A percentile compares a stretch with the other conserved stretches of the same genome.
Conservation (phyloP, 169 alveolate genomes). For the Perkinsus olseni region DNA sequence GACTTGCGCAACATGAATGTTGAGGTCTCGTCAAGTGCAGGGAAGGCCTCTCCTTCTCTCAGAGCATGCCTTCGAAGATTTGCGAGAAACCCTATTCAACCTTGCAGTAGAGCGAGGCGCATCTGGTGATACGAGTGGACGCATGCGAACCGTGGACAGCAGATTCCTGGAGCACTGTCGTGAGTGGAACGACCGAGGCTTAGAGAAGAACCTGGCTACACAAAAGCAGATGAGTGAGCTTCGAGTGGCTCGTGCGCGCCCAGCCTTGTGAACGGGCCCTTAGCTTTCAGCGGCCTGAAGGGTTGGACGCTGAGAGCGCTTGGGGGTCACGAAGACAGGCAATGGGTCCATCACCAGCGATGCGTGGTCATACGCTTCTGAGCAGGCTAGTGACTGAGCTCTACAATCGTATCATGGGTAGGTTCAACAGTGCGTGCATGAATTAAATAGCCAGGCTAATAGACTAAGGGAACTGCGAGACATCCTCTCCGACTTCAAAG, state of each 20-base stretch:
- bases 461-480: not conserved
- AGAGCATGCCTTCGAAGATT: not conserved
- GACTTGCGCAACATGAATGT: no score
- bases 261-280: not conserved
- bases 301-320: not conserved
- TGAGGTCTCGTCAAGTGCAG: no score
- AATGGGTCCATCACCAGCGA: not conserved
- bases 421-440: not conserved
- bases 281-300: not conserved
- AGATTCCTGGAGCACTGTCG: not conserved
- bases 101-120: not conserved
- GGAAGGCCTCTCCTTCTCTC: not conserved
- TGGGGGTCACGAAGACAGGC: not conserved
- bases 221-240: not conserved
- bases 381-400: no score
- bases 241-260: not conserved
- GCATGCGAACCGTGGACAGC: not conserved
- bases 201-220: not conserved
- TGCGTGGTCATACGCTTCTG: not conserved
- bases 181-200: not conserved
- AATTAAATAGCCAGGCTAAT: not conserved
- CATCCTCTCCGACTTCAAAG: not conserved
- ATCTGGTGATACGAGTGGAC: not conserved
- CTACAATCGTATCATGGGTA: no score
- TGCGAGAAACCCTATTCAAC: not conserved